Evolutionary conservation across 306 rosid genomes (phyloP).

Genomic region (Heteromeles arbutifolia): DNA sequence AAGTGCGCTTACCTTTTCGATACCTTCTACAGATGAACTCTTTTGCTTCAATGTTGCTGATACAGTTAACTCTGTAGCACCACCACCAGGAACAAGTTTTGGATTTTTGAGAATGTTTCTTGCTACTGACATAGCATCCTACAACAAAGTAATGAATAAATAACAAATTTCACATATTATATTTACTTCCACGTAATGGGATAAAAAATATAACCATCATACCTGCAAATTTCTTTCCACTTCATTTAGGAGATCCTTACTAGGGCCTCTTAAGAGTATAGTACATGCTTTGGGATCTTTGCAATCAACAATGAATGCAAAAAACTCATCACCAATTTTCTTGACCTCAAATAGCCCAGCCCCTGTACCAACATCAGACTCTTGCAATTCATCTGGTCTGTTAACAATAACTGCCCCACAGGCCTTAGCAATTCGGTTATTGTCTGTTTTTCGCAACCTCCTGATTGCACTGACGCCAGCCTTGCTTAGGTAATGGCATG

Average conservation of each 20-base stretch:
- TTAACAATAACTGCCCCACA: conserved; percentile 93
- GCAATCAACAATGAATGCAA: conserved; percentile 76
- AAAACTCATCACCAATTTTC: conserved; percentile 89
- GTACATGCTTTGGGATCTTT: conserved; percentile 93
- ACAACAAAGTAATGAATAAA: not conserved
- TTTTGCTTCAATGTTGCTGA: conserved; percentile 91
- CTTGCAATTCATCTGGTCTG: conserved; percentile 91
- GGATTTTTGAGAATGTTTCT: conserved; percentile 86
- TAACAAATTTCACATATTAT: conserved; percentile 4
- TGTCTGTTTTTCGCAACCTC: conserved; percentile 84
- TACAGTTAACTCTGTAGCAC: conserved; percentile 92
- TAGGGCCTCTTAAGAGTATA: conserved; percentile 75
- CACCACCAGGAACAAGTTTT: conserved; percentile 94
- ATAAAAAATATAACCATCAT: not conserved
- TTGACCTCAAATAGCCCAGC: conserved; percentile 91
- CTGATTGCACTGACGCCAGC: conserved; percentile 87
- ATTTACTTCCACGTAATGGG: not conserved
- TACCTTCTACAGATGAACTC: conserved; percentile 92
- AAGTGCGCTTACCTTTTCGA: conserved; percentile 61
- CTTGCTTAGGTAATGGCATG: conserved; percentile 83
- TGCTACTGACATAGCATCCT: conserved; percentile 97
- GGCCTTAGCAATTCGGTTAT: conserved; percentile 89
- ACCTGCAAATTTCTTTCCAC: conserved; percentile 96
- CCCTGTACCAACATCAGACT: conserved; percentile 89
- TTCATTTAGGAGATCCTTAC: conserved; percentile 85